Evolutionary conservation across 1,139 yeast species (phyloP), one percentile per base, ranked within the genome.

Genomic region (Pichia sp.): DNA sequence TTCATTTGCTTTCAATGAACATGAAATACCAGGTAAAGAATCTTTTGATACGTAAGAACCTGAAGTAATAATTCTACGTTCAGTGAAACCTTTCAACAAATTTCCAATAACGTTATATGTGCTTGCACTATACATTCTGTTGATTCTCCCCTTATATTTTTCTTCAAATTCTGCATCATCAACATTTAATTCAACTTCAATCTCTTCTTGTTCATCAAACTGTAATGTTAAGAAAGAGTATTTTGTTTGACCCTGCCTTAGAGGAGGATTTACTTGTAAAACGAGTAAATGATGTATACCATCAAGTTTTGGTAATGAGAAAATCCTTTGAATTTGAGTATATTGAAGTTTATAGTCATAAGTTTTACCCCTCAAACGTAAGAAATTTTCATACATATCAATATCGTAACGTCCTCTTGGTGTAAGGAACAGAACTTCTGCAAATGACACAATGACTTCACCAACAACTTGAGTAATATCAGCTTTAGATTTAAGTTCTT

Each of bases 401-500:
- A 91, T 84, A 61, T 93, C 98, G 63, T 89, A 91, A 63, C 98
- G 91, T 54, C 98, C 98, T 73, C 95, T 79, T 54, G 99, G 99
- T 1, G 98, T 93, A 47, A 93, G 77, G 72, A 91, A 88, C 59
- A 91, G 72, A 10, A 88, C 81, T 56, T 89, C 97, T 41, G 85
- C 77, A 67, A 91, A 88, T 4, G 96, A 83, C 4, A 88, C 96
- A 60, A 93, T 84, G n/a, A 96, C 94, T 52, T 89, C 96, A 34
- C 97, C 98, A 1, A 95, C 84, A 42, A 82, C 93, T 62, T 83
- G 93, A 24, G 97, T 97, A 59, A 91, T 85, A 52, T 85, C 93
- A n/a, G 98, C 98, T 60, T 79, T 82, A 49, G 89, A 96, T 61
- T 84, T 88, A 60, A 91, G 72, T 53, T 84, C 88, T 49, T 91